phyloP scores from a whole-genome alignment of 495 filamentous ascomycete species.

The Trichoderma virens region DNA sequence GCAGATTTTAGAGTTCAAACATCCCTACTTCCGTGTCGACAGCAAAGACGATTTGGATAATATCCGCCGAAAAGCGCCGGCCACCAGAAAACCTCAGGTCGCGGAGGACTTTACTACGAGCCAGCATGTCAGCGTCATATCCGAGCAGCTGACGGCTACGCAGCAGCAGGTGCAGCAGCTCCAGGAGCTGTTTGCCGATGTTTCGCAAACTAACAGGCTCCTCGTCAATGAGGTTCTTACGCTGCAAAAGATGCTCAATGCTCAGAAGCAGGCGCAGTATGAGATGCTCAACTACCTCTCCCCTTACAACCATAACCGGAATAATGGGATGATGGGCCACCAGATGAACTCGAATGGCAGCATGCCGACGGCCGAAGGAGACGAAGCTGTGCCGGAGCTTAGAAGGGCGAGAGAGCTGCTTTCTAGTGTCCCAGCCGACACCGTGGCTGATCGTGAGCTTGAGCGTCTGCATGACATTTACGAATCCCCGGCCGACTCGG shows the following conservation, averaged over 20 bases:
- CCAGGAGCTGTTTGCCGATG: constrained; percentile 75
- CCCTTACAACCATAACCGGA: constrained; percentile 36
- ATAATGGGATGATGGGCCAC: constrained; percentile 19
- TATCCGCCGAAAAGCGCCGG: constrained; percentile 91
- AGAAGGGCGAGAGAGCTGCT: constrained; percentile 87
- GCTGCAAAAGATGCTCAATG: constrained; percentile 82
- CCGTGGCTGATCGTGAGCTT: constrained; percentile 67
- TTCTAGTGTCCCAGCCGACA: constrained; percentile 69
- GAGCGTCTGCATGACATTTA: constrained; percentile 69
- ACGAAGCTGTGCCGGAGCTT: constrained; percentile 72
- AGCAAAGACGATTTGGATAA: constrained; percentile 96
- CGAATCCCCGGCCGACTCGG: constrained; percentile 44
- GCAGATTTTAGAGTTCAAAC: constrained; percentile 73
- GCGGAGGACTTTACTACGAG: constrained; percentile 63
- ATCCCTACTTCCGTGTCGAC: constrained; percentile 92
- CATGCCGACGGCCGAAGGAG: constrained; percentile 38
- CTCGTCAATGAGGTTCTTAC: constrained; percentile 81
- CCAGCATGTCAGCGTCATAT: constrained; percentile 85
- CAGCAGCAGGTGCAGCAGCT: constrained; percentile 85
- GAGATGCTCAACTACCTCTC: constrained; percentile 43
- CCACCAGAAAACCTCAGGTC: constrained; percentile 66
- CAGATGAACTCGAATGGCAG: constrained; percentile 13
- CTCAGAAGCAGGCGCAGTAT: constrained; percentile 49
- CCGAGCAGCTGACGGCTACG: constrained; percentile 79
- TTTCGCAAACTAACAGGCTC: constrained; percentile 76